Percentiles rank a stretch among this genome's conserved stretches.
Conservation (phyloP, 148 eudicot genomes). For the Nepenthes mirabilis region DNA sequence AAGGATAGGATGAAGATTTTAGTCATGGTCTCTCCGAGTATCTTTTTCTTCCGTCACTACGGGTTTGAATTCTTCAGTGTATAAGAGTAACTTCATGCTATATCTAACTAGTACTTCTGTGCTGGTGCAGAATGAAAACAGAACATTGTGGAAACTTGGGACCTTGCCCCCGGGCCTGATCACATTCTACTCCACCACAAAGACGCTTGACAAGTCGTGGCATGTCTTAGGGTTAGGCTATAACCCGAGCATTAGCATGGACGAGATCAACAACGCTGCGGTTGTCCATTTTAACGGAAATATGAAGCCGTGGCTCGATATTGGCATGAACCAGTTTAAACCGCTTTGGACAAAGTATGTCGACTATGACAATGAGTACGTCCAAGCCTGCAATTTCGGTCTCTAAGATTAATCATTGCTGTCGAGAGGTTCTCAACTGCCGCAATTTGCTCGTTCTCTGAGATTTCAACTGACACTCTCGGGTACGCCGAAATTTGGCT, state of each 20-base stretch:
- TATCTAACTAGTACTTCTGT: not conserved
- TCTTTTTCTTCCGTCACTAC: not conserved
- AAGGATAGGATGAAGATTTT: no score
- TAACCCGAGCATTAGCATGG: slow-evolving; percentile 21
- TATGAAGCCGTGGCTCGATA: not conserved
- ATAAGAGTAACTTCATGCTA: no score
- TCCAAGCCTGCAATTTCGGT: slow-evolving; percentile 24
- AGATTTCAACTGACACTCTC: no score
- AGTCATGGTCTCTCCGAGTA: no score
- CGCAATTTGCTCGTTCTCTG: no score
- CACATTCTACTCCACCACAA: slow-evolving; percentile 19
- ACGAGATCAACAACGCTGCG: slow-evolving; percentile 19
- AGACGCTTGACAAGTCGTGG: slow-evolving; percentile 14
- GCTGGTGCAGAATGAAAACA: slow-evolving; percentile 16
- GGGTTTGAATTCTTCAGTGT: not conserved
- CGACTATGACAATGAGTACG: slow-evolving; percentile 21
- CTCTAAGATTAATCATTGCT: slow-evolving; percentile 6
- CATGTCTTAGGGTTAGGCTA: slow-evolving; percentile 23
- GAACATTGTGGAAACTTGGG: slow-evolving; percentile 23
- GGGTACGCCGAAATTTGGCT: no score
- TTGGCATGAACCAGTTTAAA: slow-evolving; percentile 17
- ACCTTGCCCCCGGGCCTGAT: slow-evolving; percentile 26
- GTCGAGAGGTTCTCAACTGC: not conserved
- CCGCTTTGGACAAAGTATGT: slow-evolving; percentile 30
- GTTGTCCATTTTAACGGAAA: slow-evolving; percentile 24